phyloP scores from a whole-genome alignment of 257 asterid species.

The Nicotiana sylvestris region DNA sequence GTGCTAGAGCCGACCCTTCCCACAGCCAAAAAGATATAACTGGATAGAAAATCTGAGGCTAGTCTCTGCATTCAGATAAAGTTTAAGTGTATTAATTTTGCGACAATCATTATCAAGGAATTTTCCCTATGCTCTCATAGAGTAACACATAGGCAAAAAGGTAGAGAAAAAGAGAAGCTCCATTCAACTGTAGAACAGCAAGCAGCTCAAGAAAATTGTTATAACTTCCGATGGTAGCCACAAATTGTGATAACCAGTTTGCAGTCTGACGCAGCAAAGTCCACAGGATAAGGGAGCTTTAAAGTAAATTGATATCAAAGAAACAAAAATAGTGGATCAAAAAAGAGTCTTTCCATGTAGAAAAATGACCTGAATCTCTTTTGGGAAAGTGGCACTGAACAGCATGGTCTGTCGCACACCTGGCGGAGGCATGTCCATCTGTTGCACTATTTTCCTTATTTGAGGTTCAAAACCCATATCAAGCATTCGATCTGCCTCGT shows the following conservation, averaged over 20 bases:
- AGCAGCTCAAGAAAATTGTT: background rate
- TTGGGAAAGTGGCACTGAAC: constrained; percentile 95
- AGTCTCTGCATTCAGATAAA: constrained; percentile 57
- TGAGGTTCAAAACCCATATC: constrained; percentile 99
- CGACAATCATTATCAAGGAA: background rate
- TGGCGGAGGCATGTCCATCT: constrained; percentile 97
- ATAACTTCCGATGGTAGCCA: background rate
- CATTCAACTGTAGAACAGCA: background rate
- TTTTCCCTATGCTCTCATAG: background rate
- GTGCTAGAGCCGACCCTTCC: constrained; percentile 99
- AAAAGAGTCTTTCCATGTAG: background rate
- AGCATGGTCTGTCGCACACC: constrained; percentile 89
- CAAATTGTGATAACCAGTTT: background rate
- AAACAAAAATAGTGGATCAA: background rate
- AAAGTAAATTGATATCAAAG: background rate
- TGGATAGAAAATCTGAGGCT: constrained; percentile 80
- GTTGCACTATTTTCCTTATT: constrained; percentile 91
- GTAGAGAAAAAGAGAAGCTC: background rate
- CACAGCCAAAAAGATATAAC: constrained; percentile 82
- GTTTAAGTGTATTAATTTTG: background rate
- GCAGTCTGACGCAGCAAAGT: background rate
- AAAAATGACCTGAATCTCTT: constrained; percentile 83
- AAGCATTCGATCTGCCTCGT: constrained; percentile 96
- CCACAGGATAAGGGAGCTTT: background rate
- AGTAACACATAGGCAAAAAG: constrained; percentile 1